A percentile compares a stretch with the other conserved stretches of the same genome.
phyloP scores from a whole-genome alignment of 495 filamentous ascomycete genomes.

The Achaetomiella virescens region DNA sequence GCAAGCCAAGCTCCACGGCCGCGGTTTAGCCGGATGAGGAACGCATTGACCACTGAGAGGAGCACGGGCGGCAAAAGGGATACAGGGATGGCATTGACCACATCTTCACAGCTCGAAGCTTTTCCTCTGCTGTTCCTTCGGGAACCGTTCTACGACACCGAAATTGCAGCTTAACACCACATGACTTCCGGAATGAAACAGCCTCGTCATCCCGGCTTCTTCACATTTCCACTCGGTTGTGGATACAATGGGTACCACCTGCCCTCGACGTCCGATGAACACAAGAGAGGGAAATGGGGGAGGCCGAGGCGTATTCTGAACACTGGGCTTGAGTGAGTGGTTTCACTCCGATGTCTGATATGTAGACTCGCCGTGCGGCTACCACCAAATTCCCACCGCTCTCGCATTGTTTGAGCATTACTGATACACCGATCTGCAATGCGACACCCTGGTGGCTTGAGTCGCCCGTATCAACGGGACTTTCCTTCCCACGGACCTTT shows the following conservation, averaged over 20 bases:
- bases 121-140: background rate
- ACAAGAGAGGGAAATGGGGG: background rate
- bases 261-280: background rate
- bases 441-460: background rate
- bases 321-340: too few species aligned
- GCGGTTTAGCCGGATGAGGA: conserved; percentile 4
- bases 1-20: background rate
- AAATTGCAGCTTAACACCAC: conserved; percentile 7
- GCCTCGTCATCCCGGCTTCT: background rate
- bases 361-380: too few species aligned
- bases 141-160: background rate
- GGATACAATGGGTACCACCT: too few species aligned
- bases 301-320: too few species aligned
- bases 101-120: background rate
- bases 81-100: conserved; percentile 7
- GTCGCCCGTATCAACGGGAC: background rate
- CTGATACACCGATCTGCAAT: too few species aligned
- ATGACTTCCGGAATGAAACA: background rate
- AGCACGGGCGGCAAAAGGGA: background rate
- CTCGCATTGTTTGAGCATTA: background rate
- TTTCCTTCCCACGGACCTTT: conserved; percentile 7
- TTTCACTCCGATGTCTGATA: too few species aligned
- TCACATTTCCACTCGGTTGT: background rate
- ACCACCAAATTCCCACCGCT: too few species aligned
- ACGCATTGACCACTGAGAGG: background rate